A percentile compares a stretch with the other conserved stretches of the same genome.
Evolutionary conservation across 768 basidiomycete species (phyloP).

Genomic region (Lactarius sanguifluus): DNA sequence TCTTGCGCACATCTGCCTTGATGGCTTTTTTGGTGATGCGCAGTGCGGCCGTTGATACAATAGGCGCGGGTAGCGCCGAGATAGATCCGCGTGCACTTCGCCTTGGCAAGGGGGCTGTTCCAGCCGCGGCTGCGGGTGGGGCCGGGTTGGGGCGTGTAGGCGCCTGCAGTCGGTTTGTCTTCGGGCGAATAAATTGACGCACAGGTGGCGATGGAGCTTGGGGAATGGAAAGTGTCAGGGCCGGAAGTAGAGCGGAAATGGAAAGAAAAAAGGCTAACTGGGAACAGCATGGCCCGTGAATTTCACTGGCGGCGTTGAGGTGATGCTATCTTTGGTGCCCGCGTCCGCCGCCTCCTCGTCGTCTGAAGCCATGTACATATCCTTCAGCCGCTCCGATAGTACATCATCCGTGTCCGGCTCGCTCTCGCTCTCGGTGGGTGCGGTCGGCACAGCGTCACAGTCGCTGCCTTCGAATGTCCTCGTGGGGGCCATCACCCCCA

Average conservation of each 20-base stretch:
- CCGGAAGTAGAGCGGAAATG: background rate
- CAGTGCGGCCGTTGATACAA: background rate
- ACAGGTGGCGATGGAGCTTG: slow-evolving; percentile 9
- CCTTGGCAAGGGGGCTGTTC: background rate
- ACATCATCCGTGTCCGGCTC: slow-evolving; percentile 12
- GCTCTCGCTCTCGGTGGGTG: slow-evolving; percentile 2
- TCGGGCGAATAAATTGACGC: slow-evolving; percentile 15
- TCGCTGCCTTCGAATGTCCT: background rate
- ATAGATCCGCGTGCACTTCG: slow-evolving; percentile 17
- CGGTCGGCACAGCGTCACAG: background rate
- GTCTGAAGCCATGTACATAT: slow-evolving; percentile 21
- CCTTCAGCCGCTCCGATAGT: slow-evolving; percentile 23
- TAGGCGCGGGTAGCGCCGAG: slow-evolving; percentile 13
- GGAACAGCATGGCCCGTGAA: background rate
- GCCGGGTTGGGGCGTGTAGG: background rate
- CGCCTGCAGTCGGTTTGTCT: background rate
- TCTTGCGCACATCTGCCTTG: background rate
- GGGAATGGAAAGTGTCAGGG: background rate
- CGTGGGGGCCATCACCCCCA: background rate
- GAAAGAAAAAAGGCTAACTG: slow-evolving; percentile 5
- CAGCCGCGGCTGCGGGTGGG: background rate
- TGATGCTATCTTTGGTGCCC: background rate
- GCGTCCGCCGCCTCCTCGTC: slow-evolving; percentile 3
- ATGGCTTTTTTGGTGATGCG: slow-evolving; percentile 12
- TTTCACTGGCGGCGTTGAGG: slow-evolving; percentile 11